Evolutionary conservation across 306 rosid genomes (phyloP), one percentile per base, ranked within the genome.

Genomic region (Acacia crassicarpa): DNA sequence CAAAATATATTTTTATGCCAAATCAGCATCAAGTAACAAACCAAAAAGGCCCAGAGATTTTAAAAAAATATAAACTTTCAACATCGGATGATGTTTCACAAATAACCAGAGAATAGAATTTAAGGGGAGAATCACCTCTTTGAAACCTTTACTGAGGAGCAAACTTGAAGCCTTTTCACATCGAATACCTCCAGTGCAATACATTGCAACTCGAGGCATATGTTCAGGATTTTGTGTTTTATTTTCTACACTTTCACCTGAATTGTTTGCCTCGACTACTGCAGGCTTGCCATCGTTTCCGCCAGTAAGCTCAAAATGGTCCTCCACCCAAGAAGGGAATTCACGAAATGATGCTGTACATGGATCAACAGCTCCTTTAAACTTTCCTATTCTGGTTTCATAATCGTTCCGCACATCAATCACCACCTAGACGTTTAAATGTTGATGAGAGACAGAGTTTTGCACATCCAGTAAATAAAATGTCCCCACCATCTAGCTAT

Each of bases 111-210:
- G n/a, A 63, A 62, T 62, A 12, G 35, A 62, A 25, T 62, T 72
- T 53, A 40, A 74, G 20, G 68, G 53, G 67, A 70, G 53, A 81
- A 61, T 87, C 76, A 92, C 99, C 98, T 95, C 98, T 85, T 92
- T 79, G 75, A 95, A 95, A 86, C 98, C 99, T 87, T 91, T 85
- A 76, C 89, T 84, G 69, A 95, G 99, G 68, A 95, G 97, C 72
- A 88, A 88, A 85, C 99, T 95, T 53, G 98, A 82, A 78, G 99
- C 99, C 90, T 95, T 95, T 89, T 95, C 99, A 75, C 99, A 95
- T 71, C 99, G 91, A 78, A 95, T 95, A 72, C 98, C 99, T 83
- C 98, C 99, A 0, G 99, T 95, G 89, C 98, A 95, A 87, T 93
- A 95, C 99, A 95, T 95, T 65, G 99, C 99, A 79, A 95, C 92